Percentiles rank a stretch among this genome's conserved stretches.
phyloP scores from a whole-genome alignment of 2,329 filamentous ascomycete species.

The Ophiocordyceps camponoti-leonardi region DNA sequence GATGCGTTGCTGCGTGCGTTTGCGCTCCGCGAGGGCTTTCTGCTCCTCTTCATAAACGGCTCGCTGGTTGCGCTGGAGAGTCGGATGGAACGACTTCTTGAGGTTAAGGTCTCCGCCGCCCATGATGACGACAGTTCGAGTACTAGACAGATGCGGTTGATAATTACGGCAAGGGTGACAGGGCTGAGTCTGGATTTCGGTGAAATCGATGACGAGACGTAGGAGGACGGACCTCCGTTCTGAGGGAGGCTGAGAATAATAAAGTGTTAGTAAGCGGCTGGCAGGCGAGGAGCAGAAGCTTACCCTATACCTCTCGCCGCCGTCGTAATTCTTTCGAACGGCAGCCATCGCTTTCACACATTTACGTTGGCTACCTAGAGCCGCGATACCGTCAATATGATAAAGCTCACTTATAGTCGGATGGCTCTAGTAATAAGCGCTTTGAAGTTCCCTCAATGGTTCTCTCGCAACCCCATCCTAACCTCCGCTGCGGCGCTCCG shows the following conservation, averaged over 20 bases:
- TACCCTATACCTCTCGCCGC: too few relatives aligned
- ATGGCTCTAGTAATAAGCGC: background rate
- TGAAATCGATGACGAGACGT: too few relatives aligned
- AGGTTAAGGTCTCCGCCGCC: constrained; percentile 89
- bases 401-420: too few relatives aligned
- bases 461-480: background rate
- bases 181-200: background rate
- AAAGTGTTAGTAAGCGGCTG: too few relatives aligned
- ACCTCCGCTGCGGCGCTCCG: background rate
- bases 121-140: constrained; percentile 37
- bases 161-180: background rate
- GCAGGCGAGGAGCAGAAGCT: too few relatives aligned
- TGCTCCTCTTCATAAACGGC: constrained; percentile 85
- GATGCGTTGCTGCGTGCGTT: constrained; percentile 76
- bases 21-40: constrained; percentile 84
- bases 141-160: background rate
- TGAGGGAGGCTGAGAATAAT: too few relatives aligned
- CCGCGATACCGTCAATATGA: too few relatives aligned
- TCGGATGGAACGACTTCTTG: constrained; percentile 91
- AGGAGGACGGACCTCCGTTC: too few relatives aligned
- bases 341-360: too few relatives aligned
- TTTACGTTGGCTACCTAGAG: too few relatives aligned
- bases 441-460: background rate
- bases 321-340: too few relatives aligned
- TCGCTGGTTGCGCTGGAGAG: constrained; percentile 76